Conservation (phyloP, 78 protist genomes). For the Dictyostelium discoideum region DNA sequence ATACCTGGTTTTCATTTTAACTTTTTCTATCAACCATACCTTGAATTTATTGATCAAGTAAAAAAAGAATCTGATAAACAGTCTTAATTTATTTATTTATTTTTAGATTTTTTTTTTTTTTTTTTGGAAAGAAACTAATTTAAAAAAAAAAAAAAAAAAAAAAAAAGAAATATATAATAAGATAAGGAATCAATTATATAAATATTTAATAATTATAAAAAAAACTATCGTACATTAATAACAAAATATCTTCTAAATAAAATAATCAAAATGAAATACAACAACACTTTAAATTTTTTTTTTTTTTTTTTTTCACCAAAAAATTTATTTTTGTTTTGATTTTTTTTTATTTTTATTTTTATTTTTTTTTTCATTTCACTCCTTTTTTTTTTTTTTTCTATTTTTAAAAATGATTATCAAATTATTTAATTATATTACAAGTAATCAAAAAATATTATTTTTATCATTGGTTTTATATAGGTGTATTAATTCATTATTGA, state of each 20-base stretch:
- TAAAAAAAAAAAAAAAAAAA: too few relatives aligned
- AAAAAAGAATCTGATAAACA: conserved; percentile 44
- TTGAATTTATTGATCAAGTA: conserved; percentile 30
- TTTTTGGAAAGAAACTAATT: too few relatives aligned
- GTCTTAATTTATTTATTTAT: not conserved
- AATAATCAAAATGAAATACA: not conserved
- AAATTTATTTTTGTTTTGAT: not conserved
- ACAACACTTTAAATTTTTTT: not conserved
- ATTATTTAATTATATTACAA: not conserved
- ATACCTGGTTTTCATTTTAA: not conserved
- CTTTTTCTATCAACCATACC: conserved; percentile 28
- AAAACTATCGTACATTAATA: not conserved
- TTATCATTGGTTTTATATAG: conserved; percentile 16
- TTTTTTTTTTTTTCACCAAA: not conserved
- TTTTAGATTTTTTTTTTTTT: not conserved
- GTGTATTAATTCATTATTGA: conserved; percentile 20
- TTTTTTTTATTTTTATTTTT: not conserved
- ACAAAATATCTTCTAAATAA: not conserved
- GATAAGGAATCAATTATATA: not conserved
- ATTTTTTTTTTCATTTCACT: too few relatives aligned
- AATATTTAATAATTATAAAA: not conserved
- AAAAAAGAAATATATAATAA: too few relatives aligned
- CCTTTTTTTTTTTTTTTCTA: not conserved
- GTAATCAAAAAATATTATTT: not conserved
- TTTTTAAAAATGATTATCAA: not conserved